These are phyloP conservation scores for Apiospora marii DNA, from an alignment of 2,329 filamentous ascomycete genomes.

Conservation along the genomic window DNA sequence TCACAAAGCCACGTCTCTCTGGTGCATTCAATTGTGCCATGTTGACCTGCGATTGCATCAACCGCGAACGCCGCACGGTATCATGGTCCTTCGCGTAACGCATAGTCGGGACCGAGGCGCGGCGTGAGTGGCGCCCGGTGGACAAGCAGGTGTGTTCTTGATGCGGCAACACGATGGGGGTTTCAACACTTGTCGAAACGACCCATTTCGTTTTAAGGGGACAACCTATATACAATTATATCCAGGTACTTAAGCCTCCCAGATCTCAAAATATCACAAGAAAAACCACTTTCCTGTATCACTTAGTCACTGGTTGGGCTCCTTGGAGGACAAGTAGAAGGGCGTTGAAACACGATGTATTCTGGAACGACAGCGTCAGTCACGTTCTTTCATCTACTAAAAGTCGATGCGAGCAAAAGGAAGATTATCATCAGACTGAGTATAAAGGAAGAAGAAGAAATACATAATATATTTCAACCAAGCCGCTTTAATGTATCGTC, in stretches of 20 bases:
- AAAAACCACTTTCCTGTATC: background rate
- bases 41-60: background rate
- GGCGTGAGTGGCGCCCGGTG: background rate
- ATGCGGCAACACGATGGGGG: background rate
- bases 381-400: background rate
- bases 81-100: background rate
- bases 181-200: background rate
- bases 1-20: background rate
- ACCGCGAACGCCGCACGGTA: background rate
- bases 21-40: background rate
- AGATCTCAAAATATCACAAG: too few relatives aligned
- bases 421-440: background rate
- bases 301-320: background rate
- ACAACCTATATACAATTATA: background rate
- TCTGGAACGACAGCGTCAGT: background rate
- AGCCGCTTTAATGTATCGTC: slow-evolving; percentile 7
- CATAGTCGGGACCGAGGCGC: background rate
- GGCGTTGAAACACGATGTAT: background rate
- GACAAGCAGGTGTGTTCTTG: background rate
- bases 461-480: slow-evolving; percentile 2
- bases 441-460: background rate
- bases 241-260: background rate
- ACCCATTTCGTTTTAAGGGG: background rate
- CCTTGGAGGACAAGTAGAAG: background rate
- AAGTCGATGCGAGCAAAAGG: background rate